phyloP scores from a whole-genome alignment of 2,329 filamentous ascomycete species.

The Helotiales sp. region DNA sequence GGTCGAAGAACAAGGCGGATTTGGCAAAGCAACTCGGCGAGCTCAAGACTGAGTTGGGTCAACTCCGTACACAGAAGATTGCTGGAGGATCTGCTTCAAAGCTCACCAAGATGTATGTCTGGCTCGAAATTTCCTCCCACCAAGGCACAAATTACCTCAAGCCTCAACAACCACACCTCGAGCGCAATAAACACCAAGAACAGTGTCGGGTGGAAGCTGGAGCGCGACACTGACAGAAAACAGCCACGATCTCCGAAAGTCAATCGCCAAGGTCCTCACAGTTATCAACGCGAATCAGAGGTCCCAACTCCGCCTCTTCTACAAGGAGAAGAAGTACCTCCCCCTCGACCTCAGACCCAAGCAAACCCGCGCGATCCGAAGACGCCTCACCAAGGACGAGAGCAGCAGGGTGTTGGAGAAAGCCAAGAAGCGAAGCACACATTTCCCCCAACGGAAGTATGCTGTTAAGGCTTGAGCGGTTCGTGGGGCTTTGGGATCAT shows the following conservation, averaged over 20 bases:
- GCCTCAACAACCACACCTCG: neutral
- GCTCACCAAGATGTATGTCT: slow-evolving; percentile 91
- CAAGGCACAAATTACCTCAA: neutral
- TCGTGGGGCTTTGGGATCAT: slow-evolving; percentile 29
- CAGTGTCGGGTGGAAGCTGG: neutral
- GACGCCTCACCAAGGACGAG: slow-evolving; percentile 91
- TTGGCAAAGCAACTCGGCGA: slow-evolving; percentile 92
- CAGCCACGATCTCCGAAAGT: slow-evolving; percentile 99
- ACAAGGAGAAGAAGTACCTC: slow-evolving; percentile 99
- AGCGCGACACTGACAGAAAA: slow-evolving; percentile 18
- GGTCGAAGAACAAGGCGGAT: slow-evolving; percentile 99
- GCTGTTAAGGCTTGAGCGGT: slow-evolving; percentile 69
- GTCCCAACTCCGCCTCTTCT: slow-evolving; percentile 96
- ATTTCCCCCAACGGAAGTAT: slow-evolving; percentile 99
- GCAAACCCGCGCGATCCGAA: slow-evolving; percentile 97
- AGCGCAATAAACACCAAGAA: neutral
- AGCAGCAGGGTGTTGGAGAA: slow-evolving; percentile 82
- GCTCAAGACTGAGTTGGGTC: slow-evolving; percentile 93
- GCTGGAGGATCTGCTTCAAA: slow-evolving; percentile 88
- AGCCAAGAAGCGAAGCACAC: slow-evolving; percentile 91
- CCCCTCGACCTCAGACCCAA: slow-evolving; percentile 98
- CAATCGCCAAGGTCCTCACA: slow-evolving; percentile 97
- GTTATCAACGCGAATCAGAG: slow-evolving; percentile 99
- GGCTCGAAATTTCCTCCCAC: neutral
- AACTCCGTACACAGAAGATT: slow-evolving; percentile 98